Evolutionary conservation across 108 stramenopile species (phyloP), one percentile per base, ranked within the genome.

Genomic region (Nitzschia sp.): DNA sequence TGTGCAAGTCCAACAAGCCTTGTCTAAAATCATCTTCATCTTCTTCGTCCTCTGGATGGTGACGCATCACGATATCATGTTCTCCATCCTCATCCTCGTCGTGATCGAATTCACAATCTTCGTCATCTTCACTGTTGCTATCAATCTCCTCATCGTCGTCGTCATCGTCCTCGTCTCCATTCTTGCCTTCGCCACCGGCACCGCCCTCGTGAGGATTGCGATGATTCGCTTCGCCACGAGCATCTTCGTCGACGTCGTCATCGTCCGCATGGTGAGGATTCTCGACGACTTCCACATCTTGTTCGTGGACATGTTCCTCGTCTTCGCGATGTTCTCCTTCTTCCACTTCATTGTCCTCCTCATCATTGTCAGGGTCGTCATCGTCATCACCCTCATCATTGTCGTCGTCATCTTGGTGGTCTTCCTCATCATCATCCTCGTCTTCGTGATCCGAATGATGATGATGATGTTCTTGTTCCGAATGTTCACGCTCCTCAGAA

Each of bases 1-100:
- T 32, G 59, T 73, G 48, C 34, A 69, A 57, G 32, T 80, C 76
- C 8, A 71, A 33, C 6, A 68, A 63, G 28, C 73, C 77, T 56
- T 85, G 74, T 16, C 59, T 27, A 53, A 65, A 63, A 29, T 75
- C 77, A 45, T 72, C 65, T 16, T 83, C 79, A 28, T 81, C 76
- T 8, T 71, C 82, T 8, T 69, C 59, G 68, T 85, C 73, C n/a
- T 82, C 72, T 1, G 71, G 63, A 0, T 69, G 53, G 15, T 75
- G 47, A 45, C 22, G 60, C 41, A 61, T 61, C 38, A 61, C 38
- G 44, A 61, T 61, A 44, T 62, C 65, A 29, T 64, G 47, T 16
- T 69, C 68, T 0, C 72, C 78, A 29, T 72, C 73, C 13, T 62
- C 41, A 44, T 80, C 66, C 54, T 72, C 55, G 29, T 75, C 79